Base-by-base conservation (phyloP, 768 basidiomycete species). In the Tephrocybe rancida region DNA sequence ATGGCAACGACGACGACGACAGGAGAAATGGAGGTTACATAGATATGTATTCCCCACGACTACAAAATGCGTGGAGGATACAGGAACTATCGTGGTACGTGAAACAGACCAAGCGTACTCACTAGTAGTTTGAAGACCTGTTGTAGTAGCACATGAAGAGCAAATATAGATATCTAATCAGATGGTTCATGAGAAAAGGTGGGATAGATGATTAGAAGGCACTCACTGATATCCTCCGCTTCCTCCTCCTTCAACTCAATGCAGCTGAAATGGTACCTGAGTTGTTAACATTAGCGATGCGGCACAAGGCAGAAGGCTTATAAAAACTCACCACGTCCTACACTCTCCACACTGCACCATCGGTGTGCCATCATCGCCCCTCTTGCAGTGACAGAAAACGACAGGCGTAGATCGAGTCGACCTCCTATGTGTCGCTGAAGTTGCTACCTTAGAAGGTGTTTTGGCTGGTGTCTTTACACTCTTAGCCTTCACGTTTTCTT, bases 261-360 rank as follows among this genome's bases (percentile, higher is more conserved):
- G 70, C 92, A 94, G n/a, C 71, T 69, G 61, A 93, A 93, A 68
- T 94, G 92, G 69, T 84, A 92, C 92, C 92, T 94, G 46, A 3
- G 22, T 51, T 50, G 53, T 19, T 37, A 6, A 38, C 19, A 26
- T 42, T 44, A 63, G 55, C 34, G 51, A 9, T 43, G 38, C 42
- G 44, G 26, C 35, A 52, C n/a, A 27, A 37, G 50, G 18, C 21
- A 26, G 50, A 26, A 35, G 14, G 30, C 3, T 9, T 21, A 24
- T 47, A 49, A 48, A 22, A 18, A 47, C 75, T 44, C 56, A 77
- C 92, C 91, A 92, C 57, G 85, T 85, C 22, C 72, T 76, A 67
- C 92, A 94, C 47, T 79, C 73, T 22, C 82, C 77, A 64, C 92
- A 94, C 30, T 72, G 73, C 44, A 93, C 85, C 90, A 92, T 92